Base-by-base conservation (phyloP, 192 early-diverging fungal species). In the Coemansia sp. region DNA sequence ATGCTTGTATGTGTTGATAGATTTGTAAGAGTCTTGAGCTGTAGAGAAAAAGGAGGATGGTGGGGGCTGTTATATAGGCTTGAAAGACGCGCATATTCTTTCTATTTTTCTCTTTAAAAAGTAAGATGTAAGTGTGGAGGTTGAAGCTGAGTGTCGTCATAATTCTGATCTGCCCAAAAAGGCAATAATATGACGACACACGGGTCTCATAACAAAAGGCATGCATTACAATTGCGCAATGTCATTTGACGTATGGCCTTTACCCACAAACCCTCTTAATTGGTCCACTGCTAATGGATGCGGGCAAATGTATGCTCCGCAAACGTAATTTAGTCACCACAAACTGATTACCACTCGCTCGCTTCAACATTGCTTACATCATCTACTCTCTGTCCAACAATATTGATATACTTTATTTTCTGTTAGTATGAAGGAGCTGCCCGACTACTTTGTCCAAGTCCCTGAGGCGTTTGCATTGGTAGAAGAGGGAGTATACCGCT, bases 381-480 rank as follows among this genome's bases (percentile, higher is more conserved):
- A 46, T 17, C 39, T 27, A 17, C 17, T 14, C 11, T 4, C 39
- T 46, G 39, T 17, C 39, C 17, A 46, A 17, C 39, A 46, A 46
- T 46, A 46, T 46, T 46, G 39, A 17, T 46, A 17, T 17, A 17
- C 1, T 14, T 17, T 46, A 14, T 46, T 46, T 46, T 3, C 1
- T 1, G 17, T 3, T 46, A 17, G 9, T 17, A 78, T 80, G 77
- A 80, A 80, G 54, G 77, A 80, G 32, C 54, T 74, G 23, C 77
- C 77, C 0, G 77, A 74, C 32, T 80, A 80, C 50, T 80, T 74
- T 68, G 77, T 81, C 7, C 73, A 81, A 54, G 61, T 81, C 0
- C 92, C 92, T 24, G 94, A 96, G 60, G 87, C 90, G 6, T 97
- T 94, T 79, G 94, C 93, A 21, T 90, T 91, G 52, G 93, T 98